phyloP scores from a whole-genome alignment of 176 grass and related monocot genomes.

The Raddia distichophylla region DNA sequence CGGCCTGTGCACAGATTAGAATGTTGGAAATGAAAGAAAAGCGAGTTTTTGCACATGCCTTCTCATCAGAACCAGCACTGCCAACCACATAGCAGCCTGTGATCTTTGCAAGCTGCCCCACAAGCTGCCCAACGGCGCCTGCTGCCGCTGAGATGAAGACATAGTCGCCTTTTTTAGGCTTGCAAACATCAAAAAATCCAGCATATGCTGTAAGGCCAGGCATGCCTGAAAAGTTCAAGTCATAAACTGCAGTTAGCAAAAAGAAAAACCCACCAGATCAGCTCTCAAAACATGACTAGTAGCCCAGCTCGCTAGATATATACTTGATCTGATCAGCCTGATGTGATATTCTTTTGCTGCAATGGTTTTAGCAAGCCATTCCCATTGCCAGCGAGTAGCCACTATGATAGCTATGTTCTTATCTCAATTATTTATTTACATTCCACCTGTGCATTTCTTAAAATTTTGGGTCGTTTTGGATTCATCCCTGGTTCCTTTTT shows the following conservation, averaged over 20 bases:
- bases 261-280: no score
- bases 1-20: no score
- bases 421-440: no score
- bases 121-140: slow-evolving; percentile 58
- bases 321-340: no score
- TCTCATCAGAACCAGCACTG: slow-evolving; percentile 54
- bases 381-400: no score
- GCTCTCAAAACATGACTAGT: neutral
- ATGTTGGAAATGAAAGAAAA: neutral
- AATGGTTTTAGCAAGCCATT: no score
- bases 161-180: slow-evolving; percentile 58
- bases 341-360: no score
- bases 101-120: slow-evolving; percentile 65
- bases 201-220: slow-evolving; percentile 56
- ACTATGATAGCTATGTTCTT: no score
- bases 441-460: no score
- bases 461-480: no score
- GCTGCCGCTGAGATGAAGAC: slow-evolving; percentile 62
- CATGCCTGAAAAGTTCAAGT: slow-evolving; percentile 41
- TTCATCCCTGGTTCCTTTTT: no score
- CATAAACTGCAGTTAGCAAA: neutral
- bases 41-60: slow-evolving; percentile 17
- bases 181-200: slow-evolving; percentile 53
- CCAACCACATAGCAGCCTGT: slow-evolving; percentile 59
- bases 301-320: neutral